These are phyloP conservation scores for Chamaecyparis obtusa DNA, from an alignment of 75 land plant genomes.

Conservation along the genomic window DNA sequence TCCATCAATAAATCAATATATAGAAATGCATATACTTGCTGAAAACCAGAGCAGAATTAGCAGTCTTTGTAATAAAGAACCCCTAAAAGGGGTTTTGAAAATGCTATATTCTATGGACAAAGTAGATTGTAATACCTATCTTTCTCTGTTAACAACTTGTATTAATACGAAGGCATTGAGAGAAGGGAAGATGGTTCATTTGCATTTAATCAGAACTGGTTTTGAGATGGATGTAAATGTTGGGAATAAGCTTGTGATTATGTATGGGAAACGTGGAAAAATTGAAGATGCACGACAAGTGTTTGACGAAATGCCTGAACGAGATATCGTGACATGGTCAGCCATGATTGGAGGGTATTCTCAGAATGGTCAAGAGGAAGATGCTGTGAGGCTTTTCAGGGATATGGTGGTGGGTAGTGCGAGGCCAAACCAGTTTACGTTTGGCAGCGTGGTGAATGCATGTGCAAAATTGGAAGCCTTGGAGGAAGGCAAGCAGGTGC, in stretches of 20 bases:
- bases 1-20: neutral
- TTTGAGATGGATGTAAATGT: neutral
- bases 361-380: conserved; percentile 6
- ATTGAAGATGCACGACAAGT: neutral
- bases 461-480: conserved; percentile 7
- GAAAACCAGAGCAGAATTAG: neutral
- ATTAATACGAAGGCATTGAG: neutral
- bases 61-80: neutral
- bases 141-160: neutral
- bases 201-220: neutral
- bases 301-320: conserved; percentile 8
- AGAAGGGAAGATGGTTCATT: neutral
- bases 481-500: conserved; percentile 18
- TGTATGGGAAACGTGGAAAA: conserved; percentile 18
- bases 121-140: neutral
- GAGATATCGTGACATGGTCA: neutral
- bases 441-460: conserved; percentile 9
- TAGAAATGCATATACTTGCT: neutral
- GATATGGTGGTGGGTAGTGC: conserved; percentile 2
- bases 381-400: neutral
- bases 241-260: neutral
- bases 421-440: conserved; percentile 1
- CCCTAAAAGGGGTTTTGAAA: neutral
- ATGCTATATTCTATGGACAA: neutral
- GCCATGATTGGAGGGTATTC: neutral